phyloP scores from a whole-genome alignment of 331 rosid genomes.

The Acacia pycnantha region DNA sequence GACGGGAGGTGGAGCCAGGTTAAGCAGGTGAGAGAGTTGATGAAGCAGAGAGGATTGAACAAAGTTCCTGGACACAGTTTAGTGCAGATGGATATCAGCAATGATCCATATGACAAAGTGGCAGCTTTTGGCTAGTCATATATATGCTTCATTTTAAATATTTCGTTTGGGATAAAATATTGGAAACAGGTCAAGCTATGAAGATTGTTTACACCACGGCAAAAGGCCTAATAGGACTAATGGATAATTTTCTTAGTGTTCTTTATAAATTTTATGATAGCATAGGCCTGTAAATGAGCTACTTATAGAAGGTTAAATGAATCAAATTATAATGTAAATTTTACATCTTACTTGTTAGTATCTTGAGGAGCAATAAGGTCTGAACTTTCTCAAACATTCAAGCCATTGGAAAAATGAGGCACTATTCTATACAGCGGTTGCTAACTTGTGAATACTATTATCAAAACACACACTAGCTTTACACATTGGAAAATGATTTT shows the following conservation, averaged over 20 bases:
- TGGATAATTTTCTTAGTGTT: background rate
- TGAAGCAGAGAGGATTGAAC: conserved; percentile 66
- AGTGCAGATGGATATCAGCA: conserved; percentile 52
- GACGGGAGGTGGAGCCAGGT: conserved; percentile 89
- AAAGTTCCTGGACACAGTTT: conserved; percentile 67
- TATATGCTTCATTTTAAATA: conserved; percentile 1
- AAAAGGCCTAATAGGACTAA: background rate
- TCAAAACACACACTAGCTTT: conserved; percentile 19
- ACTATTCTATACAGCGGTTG: conserved; percentile 24
- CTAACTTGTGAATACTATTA: conserved; percentile 13
- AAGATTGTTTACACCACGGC: background rate
- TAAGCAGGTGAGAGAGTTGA: conserved; percentile 64
- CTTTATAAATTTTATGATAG: background rate
- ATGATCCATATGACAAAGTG: conserved; percentile 17
- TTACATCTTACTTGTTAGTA: background rate
- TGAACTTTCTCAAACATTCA: background rate
- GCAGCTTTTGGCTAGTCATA: conserved; percentile 34
- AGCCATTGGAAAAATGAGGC: background rate
- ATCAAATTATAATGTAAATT: background rate
- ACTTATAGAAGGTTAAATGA: background rate
- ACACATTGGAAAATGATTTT: conserved; percentile 34
- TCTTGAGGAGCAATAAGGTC: background rate
- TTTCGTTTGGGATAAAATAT: background rate
- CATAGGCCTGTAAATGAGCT: background rate
- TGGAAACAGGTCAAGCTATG: background rate